A percentile compares a stretch with the other conserved stretches of the same genome.
Conservation (phyloP, 768 basidiomycete genomes). For the Boletus bicolor region DNA sequence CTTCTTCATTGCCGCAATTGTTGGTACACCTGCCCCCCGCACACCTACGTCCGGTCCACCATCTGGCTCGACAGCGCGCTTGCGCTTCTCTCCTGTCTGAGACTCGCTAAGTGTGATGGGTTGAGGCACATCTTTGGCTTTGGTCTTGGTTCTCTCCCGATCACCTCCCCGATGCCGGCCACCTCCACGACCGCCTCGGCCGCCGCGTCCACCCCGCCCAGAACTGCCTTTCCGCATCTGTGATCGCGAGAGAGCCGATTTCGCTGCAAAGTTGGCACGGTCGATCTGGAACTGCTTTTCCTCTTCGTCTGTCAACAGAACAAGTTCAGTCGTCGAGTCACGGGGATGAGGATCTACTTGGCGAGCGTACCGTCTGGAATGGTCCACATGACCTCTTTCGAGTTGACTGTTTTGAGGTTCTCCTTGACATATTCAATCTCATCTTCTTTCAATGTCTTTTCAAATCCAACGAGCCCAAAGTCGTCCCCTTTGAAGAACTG, state of each 20-base stretch:
- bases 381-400: constrained; percentile 62
- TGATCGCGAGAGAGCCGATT: constrained; percentile 41
- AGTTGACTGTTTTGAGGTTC: constrained; percentile 60
- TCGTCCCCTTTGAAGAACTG: constrained; percentile 45
- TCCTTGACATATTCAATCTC: constrained; percentile 69
- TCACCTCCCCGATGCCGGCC: constrained; percentile 27
- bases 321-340: background rate
- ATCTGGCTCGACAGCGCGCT: constrained; percentile 73
- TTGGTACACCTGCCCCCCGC: constrained; percentile 59
- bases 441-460: constrained; percentile 68
- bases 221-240: constrained; percentile 35
- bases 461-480: constrained; percentile 49
- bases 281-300: constrained; percentile 73
- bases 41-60: constrained; percentile 68
- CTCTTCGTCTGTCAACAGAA: constrained; percentile 51
- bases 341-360: background rate
- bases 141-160: constrained; percentile 15
- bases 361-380: constrained; percentile 52
- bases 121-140: constrained; percentile 18
- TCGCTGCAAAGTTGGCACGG: constrained; percentile 68
- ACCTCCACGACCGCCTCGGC: constrained; percentile 10
- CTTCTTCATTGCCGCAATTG: constrained; percentile 39
- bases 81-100: constrained; percentile 67
- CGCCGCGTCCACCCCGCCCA: constrained; percentile 46
- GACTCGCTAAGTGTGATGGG: constrained; percentile 36